A percentile compares a stretch with the other conserved stretches of the same genome.
phyloP scores from a whole-genome alignment of 2,329 filamentous ascomycete species.

The Ascochyta clinopodiicola region DNA sequence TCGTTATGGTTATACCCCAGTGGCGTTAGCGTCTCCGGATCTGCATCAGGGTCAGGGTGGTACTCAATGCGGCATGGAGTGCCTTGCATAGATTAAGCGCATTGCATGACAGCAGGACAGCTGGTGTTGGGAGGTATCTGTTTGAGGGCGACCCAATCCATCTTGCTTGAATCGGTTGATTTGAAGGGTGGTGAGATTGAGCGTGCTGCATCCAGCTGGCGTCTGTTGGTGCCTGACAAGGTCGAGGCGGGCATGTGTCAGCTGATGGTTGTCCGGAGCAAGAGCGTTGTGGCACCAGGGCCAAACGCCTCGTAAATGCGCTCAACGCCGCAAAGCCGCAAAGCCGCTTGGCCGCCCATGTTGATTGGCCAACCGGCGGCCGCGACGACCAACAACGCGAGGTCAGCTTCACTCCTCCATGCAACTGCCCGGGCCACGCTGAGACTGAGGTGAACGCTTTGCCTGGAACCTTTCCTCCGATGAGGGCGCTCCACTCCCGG shows the following conservation, averaged over 20 bases:
- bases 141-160: not conserved
- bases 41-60: conserved; percentile 3
- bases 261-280: not conserved
- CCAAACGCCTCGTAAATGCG: conserved; percentile 5
- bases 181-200: not conserved
- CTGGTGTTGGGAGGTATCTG: not conserved
- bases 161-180: not conserved
- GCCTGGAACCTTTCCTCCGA: conserved; percentile 29
- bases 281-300: conserved; percentile 4
- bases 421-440: conserved; percentile 28
- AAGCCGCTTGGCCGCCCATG: not conserved
- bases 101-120: not conserved
- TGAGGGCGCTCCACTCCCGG: conserved; percentile 38
- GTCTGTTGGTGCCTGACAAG: not conserved
- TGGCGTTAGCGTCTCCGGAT: conserved; percentile 17
- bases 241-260: not conserved
- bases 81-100: not conserved
- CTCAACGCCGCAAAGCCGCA: not conserved
- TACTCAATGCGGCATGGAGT: not conserved
- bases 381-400: conserved; percentile 7
- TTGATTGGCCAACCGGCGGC: conserved; percentile 6
- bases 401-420: conserved; percentile 2
- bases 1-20: conserved; percentile 29
- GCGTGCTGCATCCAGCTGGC: not conserved
- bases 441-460: conserved; percentile 27